phyloP scores from a whole-genome alignment of 208 protist species.

The Trypanosoma lewisi region DNA sequence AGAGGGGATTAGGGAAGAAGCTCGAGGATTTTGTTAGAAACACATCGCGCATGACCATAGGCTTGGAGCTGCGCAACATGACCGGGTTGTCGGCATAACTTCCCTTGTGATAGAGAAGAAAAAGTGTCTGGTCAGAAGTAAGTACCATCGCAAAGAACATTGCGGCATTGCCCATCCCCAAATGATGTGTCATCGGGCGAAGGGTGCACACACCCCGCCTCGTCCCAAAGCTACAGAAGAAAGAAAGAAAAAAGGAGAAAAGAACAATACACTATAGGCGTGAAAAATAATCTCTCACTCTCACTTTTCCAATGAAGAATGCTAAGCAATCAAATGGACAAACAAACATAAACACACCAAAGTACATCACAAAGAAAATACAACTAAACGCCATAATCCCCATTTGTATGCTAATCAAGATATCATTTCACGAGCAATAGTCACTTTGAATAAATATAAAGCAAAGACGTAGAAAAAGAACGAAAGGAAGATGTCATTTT shows the following conservation, averaged over 20 bases:
- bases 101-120: conserved; percentile 79
- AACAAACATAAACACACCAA: too few species aligned
- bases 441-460: too few species aligned
- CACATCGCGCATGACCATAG: conserved; percentile 84
- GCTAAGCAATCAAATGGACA: too few species aligned
- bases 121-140: conserved; percentile 62
- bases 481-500: not conserved
- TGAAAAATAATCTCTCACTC: conserved; percentile 25
- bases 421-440: conserved; percentile 7
- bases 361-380: too few species aligned
- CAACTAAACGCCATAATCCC: too few species aligned
- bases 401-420: too few species aligned
- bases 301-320: too few species aligned
- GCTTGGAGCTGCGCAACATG: conserved; percentile 75
- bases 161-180: conserved; percentile 29
- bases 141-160: conserved; percentile 70
- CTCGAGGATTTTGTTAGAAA: conserved; percentile 65
- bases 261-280: conserved; percentile 1
- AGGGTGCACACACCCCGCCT: not conserved
- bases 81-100: conserved; percentile 79
- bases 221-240: conserved; percentile 4
- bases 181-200: conserved; percentile 19
- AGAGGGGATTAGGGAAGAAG: conserved; percentile 79
- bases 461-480: conserved; percentile 1
- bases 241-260: conserved; percentile 20